Evolutionary conservation across 2,329 filamentous ascomycete genomes (phyloP).

Genomic region (Gyromitra esculenta): DNA sequence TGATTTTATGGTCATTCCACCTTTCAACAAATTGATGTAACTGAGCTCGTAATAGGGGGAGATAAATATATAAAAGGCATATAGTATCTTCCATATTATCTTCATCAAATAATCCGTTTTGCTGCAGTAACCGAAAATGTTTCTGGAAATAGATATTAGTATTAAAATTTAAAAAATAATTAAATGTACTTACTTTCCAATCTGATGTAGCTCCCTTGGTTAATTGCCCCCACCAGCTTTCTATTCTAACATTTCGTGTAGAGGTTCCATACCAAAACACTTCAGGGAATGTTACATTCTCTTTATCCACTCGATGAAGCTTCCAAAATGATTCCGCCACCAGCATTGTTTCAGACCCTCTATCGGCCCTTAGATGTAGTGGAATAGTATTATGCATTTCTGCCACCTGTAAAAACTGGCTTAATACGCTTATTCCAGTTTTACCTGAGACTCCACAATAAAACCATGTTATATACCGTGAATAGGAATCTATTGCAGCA

Average conservation of each 20-base stretch:
- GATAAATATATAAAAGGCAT: constrained; percentile 25
- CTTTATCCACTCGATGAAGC: not conserved
- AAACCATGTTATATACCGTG: constrained; percentile 56
- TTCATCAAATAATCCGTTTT: constrained; percentile 3
- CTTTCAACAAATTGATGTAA: constrained; percentile 13
- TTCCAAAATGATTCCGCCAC: constrained; percentile 4
- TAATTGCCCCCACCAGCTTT: constrained; percentile 11
- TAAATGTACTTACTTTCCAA: constrained; percentile 10
- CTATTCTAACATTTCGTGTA: constrained; percentile 18
- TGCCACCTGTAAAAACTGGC: constrained; percentile 49
- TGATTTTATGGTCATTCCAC: constrained; percentile 18
- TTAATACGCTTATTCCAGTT: constrained; percentile 53
- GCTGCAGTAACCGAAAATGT: not conserved
- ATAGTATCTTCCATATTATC: constrained; percentile 13
- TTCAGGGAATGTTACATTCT: not conserved
- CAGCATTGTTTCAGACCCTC: constrained; percentile 35
- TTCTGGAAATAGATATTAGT: not conserved
- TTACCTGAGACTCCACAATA: constrained; percentile 49
- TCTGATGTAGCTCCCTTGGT: constrained; percentile 3
- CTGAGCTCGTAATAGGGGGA: constrained; percentile 14
- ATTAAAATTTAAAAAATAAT: not conserved
- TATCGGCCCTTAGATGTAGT: constrained; percentile 5
- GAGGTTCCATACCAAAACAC: constrained; percentile 24
- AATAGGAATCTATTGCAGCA: constrained; percentile 56
- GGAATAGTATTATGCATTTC: not conserved